These are phyloP conservation scores for Colletotrichum sp. DNA, from an alignment of 2,329 filamentous ascomycete species.

Conservation along the genomic window DNA sequence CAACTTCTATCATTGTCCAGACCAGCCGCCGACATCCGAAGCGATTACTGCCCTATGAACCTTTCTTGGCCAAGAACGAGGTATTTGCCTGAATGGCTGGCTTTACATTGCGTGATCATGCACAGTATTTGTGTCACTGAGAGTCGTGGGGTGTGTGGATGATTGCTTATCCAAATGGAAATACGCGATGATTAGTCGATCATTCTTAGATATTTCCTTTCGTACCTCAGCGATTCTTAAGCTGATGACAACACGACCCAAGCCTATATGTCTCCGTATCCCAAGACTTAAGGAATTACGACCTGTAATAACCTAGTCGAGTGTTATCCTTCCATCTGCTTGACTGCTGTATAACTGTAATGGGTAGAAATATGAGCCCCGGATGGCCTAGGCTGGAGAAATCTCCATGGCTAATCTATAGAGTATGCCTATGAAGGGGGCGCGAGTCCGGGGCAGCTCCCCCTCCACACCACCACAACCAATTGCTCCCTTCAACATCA, in stretches of 20 bases:
- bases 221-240: not conserved
- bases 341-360: too few species aligned
- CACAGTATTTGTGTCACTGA: not conserved
- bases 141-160: too few species aligned
- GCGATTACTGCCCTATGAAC: not conserved
- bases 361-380: too few species aligned
- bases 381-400: too few species aligned
- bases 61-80: not conserved
- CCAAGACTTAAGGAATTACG: not conserved
- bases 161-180: not conserved
- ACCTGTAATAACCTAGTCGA: not conserved
- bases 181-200: not conserved
- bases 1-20: not conserved
- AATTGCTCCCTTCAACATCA: too few species aligned
- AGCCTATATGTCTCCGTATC: not conserved
- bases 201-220: not conserved
- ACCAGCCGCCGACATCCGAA: not conserved
- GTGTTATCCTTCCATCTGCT: not conserved
- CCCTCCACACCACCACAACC: too few species aligned
- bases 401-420: too few species aligned
- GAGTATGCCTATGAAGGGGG: too few species aligned
- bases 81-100: not conserved
- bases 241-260: not conserved
- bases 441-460: too few species aligned
- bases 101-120: not conserved